A percentile compares a stretch with the other conserved stretches of the same genome.
These are phyloP conservation scores for Ceratocystis cubensis DNA, from an alignment of 2,329 filamentous ascomycete species.

Conservation along the genomic window DNA sequence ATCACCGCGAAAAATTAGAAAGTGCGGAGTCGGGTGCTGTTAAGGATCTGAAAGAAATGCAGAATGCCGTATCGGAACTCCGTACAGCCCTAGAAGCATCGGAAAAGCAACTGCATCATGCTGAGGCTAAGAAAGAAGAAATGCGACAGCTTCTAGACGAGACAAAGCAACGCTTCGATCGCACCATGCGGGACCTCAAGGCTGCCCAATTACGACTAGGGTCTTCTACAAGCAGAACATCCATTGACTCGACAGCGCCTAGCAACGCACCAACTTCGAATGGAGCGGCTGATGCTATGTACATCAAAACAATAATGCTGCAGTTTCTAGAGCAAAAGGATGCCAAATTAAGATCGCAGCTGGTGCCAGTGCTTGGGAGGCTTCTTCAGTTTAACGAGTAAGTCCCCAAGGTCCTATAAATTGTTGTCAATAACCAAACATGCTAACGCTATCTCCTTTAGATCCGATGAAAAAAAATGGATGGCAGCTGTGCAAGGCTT, in stretches of 20 bases:
- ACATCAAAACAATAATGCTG: constrained; percentile 68
- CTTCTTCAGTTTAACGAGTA: constrained; percentile 65
- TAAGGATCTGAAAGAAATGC: constrained; percentile 63
- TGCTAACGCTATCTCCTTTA: constrained; percentile 18
- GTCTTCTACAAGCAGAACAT: constrained; percentile 30
- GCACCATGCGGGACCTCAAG: constrained; percentile 56
- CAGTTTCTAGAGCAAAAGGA: constrained; percentile 75
- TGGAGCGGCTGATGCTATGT: constrained; percentile 41
- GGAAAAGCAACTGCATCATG: constrained; percentile 69
- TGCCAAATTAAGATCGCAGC: constrained; percentile 58
- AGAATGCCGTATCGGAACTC: constrained; percentile 62
- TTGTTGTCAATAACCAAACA: constrained; percentile 22
- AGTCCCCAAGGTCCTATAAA: constrained; percentile 27
- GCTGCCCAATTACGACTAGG: constrained; percentile 37
- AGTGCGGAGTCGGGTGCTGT: constrained; percentile 52
- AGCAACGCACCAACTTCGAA: constrained; percentile 23
- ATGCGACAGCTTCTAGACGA: constrained; percentile 68
- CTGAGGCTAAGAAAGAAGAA: constrained; percentile 70
- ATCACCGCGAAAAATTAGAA: constrained; percentile 64
- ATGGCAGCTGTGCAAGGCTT: constrained; percentile 24
- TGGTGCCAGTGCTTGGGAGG: constrained; percentile 66
- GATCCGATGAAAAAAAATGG: constrained; percentile 26
- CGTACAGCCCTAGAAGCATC: constrained; percentile 73
- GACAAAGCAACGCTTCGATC: constrained; percentile 62
- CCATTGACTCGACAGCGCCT: constrained; percentile 34